These are phyloP conservation scores for Ceratopteris richardii DNA, from an alignment of 75 land plant genomes.

Conservation along the genomic window DNA sequence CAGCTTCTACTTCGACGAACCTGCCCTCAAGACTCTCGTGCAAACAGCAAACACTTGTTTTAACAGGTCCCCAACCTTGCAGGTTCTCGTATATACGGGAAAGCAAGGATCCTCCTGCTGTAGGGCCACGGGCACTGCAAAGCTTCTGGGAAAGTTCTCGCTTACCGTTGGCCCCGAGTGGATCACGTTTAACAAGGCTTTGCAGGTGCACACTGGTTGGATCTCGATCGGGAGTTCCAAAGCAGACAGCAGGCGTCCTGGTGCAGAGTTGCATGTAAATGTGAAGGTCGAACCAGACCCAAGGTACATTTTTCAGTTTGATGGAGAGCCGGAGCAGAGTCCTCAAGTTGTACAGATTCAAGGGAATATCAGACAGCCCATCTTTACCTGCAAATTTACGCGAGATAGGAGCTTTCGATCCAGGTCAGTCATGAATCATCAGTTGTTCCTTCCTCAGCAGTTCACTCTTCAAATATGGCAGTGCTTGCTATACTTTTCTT, in stretches of 20 bases:
- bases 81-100: conserved; percentile 28
- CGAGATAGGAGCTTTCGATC: conserved; percentile 41
- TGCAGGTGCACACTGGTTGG: too few species aligned
- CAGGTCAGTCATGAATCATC: conserved; percentile 18
- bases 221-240: too few species aligned
- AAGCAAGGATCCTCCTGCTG: conserved; percentile 9
- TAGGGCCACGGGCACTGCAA: conserved; percentile 27
- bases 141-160: conserved; percentile 23
- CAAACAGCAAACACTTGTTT: conserved; percentile 15
- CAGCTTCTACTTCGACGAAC: conserved; percentile 37
- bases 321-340: conserved; percentile 79
- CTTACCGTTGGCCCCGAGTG: conserved; percentile 31
- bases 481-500: background rate
- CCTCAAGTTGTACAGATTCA: conserved; percentile 75
- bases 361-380: conserved; percentile 69
- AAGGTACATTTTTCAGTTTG: conserved; percentile 84
- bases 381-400: conserved; percentile 86
- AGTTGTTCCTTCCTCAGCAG: background rate
- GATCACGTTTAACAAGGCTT: too few species aligned
- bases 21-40: conserved; percentile 29
- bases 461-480: background rate
- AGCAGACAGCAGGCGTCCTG: conserved; percentile 2
- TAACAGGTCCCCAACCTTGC: conserved; percentile 30
- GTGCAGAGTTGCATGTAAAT: conserved; percentile 43
- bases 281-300: conserved; percentile 91